Conservation (phyloP, 768 basidiomycete genomes). For the Tricholoma matsutake region DNA sequence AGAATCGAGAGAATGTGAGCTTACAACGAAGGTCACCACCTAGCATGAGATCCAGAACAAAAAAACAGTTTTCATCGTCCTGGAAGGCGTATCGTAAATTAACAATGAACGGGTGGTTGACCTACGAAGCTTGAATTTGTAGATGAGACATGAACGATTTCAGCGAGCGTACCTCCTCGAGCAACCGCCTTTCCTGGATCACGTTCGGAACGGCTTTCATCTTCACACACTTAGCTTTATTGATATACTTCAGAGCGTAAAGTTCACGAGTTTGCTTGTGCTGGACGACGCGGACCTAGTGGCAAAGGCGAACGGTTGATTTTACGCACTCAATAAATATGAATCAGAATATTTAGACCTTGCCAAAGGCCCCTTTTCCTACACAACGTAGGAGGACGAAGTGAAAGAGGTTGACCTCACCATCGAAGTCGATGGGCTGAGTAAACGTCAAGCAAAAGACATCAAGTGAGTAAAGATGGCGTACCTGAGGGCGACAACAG, state of each 20-base stretch:
- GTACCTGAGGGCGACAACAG: conserved; percentile 80
- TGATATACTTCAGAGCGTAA: conserved; percentile 99
- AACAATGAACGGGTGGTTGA: conserved; percentile 94
- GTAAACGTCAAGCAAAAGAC: background rate
- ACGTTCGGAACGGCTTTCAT: conserved; percentile 99
- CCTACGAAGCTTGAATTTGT: conserved; percentile 39
- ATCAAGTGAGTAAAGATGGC: conserved; percentile 16
- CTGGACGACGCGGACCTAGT: conserved; percentile 95
- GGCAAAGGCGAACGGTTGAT: background rate
- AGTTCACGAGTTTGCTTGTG: conserved; percentile 97
- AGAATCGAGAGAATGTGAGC: conserved; percentile 25
- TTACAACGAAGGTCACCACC: conserved; percentile 92
- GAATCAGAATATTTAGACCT: conserved; percentile 48
- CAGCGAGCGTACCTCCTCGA: conserved; percentile 78
- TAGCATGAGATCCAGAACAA: conserved; percentile 95
- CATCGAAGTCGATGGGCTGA: conserved; percentile 93
- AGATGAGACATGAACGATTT: background rate
- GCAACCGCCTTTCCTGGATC: conserved; percentile 89
- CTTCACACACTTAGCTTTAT: conserved; percentile 96
- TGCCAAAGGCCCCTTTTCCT: conserved; percentile 99
- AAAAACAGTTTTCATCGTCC: conserved; percentile 98
- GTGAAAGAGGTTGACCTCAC: conserved; percentile 95
- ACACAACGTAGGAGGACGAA: conserved; percentile 93
- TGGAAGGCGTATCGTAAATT: conserved; percentile 96
- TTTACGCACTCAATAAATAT: background rate